Base-by-base conservation (phyloP, 352 stramenopile genomes). In the Phytophthora citricola region DNA sequence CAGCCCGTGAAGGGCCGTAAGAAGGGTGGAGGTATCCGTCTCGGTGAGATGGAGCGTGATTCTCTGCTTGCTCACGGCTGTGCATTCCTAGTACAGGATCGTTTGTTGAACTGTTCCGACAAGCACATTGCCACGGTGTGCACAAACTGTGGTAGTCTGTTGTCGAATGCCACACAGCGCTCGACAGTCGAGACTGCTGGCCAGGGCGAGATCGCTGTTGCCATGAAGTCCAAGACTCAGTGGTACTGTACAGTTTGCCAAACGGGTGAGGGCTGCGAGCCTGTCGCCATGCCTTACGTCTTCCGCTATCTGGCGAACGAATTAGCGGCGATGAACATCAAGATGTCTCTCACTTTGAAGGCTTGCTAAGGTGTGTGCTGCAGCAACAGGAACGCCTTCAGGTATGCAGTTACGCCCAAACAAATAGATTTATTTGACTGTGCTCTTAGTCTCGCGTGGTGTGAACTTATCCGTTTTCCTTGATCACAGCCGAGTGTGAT, bases 1-100 rank as follows among this genome's bases (percentile, higher is more conserved):
- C 98, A 99, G 82, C 98, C 98, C 0, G 97, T 99, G 40, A 99
- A 99, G 81, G 98, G 98, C 46, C 86, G 98, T 69, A 99, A 99
- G 90, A 98, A 98, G 67, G 93, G 98, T 65, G 98, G 98, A 75
- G 98, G 98, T 76, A 99, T 99, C 71, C 95, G 98, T 65, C 97
- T 99, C 26, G 98, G 98, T 60, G 98, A 99, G 85, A 99, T 99
- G 98, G 98, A 99, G 87, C 90, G 98, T 39, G 98, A 99, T 75
- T 99, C 97, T 62, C 79, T 99, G 39, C 82, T 99, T 31, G 98
- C 96, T 58, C 98, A 99, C 83, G 98, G 98, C 61, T 94, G 85
- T 60, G 90, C 97, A 26, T 99, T 99, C 83, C 75, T 99, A 56
- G 79, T 99, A 39, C 96, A 99, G 53, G 96, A 99, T 76, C 88